These are phyloP conservation scores for Dioscorea alata DNA, from an alignment of 106 monocot species.

Conservation along the genomic window DNA sequence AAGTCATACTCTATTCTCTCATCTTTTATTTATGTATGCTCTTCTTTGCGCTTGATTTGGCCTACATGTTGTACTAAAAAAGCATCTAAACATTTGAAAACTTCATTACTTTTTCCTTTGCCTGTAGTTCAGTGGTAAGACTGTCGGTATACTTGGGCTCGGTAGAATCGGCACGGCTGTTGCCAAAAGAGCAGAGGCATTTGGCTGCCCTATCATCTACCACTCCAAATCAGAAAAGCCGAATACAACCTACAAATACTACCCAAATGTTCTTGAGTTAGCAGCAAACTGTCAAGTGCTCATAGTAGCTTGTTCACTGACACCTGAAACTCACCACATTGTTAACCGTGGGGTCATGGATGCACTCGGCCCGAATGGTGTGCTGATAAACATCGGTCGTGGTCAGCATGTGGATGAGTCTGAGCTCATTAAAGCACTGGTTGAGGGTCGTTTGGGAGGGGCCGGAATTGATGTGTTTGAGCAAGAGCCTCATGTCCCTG, in stretches of 20 bases:
- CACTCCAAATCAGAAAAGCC: conserved; percentile 62
- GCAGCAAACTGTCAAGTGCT: conserved; percentile 50
- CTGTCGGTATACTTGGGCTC: conserved; percentile 67
- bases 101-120: neutral
- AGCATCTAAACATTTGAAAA: neutral
- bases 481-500: conserved; percentile 48
- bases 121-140: conserved; percentile 83
- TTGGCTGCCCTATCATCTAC: conserved; percentile 72
- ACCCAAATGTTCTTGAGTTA: conserved; percentile 23
- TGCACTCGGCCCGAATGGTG: conserved; percentile 41
- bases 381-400: conserved; percentile 61
- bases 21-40: too few species aligned
- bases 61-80: neutral
- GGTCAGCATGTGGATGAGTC: conserved; percentile 57
- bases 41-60: too few species aligned
- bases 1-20: too few species aligned
- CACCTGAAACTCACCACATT: conserved; percentile 44
- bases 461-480: conserved; percentile 78
- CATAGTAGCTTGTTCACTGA: conserved; percentile 46
- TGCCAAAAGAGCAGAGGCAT: conserved; percentile 78
- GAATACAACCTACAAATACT: conserved; percentile 36
- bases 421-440: conserved; percentile 52
- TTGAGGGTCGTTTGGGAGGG: conserved; percentile 55
- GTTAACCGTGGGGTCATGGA: conserved; percentile 49
- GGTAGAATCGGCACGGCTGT: conserved; percentile 75